Percentiles rank a stretch among this genome's conserved stretches.
These are phyloP conservation scores for Xylaria sp. DNA, from an alignment of 2,329 filamentous ascomycete species.

Conservation along the genomic window DNA sequence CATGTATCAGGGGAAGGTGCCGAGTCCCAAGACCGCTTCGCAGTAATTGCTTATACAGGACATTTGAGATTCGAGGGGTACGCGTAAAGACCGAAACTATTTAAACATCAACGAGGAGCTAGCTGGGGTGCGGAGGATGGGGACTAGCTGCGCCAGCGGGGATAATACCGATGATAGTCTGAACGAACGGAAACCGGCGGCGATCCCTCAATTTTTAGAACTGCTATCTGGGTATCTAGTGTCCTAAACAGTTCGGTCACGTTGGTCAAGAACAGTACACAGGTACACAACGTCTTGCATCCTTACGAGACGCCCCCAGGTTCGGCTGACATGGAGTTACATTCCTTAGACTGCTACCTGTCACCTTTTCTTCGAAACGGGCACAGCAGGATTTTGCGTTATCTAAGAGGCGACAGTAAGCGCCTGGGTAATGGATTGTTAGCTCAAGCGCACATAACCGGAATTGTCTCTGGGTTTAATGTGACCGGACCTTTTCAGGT, in stretches of 20 bases:
- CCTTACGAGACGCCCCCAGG: conserved; percentile 2
- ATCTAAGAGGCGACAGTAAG: conserved; percentile 24
- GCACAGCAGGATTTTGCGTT: conserved; percentile 19
- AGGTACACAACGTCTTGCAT: conserved; percentile 2
- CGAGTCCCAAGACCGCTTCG: conserved; percentile 11
- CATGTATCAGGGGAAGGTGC: conserved; percentile 15
- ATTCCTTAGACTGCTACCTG: background rate
- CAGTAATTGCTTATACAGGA: conserved; percentile 15
- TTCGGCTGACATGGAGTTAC: conserved; percentile 13
- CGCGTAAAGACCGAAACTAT: conserved; percentile 24
- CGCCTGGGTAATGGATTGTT: conserved; percentile 7
- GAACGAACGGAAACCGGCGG: conserved; percentile 25
- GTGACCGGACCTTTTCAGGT: conserved; percentile 7
- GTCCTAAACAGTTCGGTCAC: conserved; percentile 1
- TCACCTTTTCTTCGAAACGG: background rate
- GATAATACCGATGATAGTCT: conserved; percentile 8
- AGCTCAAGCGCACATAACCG: conserved; percentile 20
- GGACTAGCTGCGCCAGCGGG: conserved; percentile 15
- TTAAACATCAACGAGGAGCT: conserved; percentile 18
- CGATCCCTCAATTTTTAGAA: conserved; percentile 15
- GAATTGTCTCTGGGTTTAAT: conserved; percentile 11
- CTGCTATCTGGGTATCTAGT: conserved; percentile 2
- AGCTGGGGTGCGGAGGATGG: conserved; percentile 14
- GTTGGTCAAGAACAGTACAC: conserved; percentile 2
- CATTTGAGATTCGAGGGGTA: conserved; percentile 27